Conservation (phyloP, 495 filamentous ascomycete genomes). For the Corynascus novoguineensis region DNA sequence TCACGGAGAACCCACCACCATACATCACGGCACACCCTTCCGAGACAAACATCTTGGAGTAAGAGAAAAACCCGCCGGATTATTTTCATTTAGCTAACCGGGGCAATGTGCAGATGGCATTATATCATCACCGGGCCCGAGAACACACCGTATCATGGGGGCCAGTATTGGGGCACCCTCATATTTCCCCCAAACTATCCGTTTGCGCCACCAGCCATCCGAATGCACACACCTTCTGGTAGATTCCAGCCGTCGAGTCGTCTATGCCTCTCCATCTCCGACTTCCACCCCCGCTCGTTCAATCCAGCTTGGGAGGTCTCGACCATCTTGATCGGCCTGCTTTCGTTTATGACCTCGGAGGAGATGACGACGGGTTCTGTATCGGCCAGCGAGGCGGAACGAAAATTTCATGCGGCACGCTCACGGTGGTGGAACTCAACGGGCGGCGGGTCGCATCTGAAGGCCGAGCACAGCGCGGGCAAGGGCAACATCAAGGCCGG, state of each 20-base stretch:
- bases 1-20: conserved; percentile 85
- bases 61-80: conserved; percentile 2
- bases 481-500: conserved; percentile 61
- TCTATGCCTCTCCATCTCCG: conserved; percentile 88
- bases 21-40: conserved; percentile 93
- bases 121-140: conserved; percentile 97
- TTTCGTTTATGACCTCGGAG: conserved; percentile 97
- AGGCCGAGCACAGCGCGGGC: conserved; percentile 29
- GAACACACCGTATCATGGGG: conserved; percentile 85
- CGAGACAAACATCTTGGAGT: conserved; percentile 93
- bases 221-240: conserved; percentile 96
- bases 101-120: conserved; percentile 69
- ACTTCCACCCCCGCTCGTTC: conserved; percentile 96
- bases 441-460: conserved; percentile 74
- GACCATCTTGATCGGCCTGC: conserved; percentile 88
- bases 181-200: conserved; percentile 95
- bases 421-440: conserved; percentile 97
- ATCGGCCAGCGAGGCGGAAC: conserved; percentile 70
- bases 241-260: conserved; percentile 90
- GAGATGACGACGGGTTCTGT: conserved; percentile 97
- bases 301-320: conserved; percentile 99
- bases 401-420: conserved; percentile 68
- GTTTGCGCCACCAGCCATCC: conserved; percentile 93
- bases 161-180: conserved; percentile 97
- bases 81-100: neutral